phyloP scores from a whole-genome alignment of 345 rosid genomes.

The Salix udensis region DNA sequence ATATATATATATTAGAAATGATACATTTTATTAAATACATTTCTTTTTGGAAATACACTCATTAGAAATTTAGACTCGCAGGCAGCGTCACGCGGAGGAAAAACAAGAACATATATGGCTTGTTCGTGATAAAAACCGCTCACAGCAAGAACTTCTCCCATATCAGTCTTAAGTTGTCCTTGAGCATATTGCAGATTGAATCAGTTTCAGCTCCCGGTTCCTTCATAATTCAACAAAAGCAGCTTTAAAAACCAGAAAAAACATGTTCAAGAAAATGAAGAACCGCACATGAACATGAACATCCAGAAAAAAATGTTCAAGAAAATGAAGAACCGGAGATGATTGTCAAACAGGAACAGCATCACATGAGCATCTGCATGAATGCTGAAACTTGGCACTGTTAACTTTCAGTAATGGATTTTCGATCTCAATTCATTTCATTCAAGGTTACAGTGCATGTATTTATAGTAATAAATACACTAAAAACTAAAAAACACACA shows the following conservation, averaged over 20 bases:
- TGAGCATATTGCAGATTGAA: conserved; percentile 24
- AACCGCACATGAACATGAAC: not conserved
- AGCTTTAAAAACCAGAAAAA: not conserved
- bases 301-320: not conserved
- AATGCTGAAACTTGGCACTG: not conserved
- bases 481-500: too few species aligned
- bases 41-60: too few species aligned
- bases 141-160: conserved; percentile 41
- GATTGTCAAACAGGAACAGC: not conserved
- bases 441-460: too few species aligned
- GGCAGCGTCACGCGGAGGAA: too few species aligned
- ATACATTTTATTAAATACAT: too few species aligned
- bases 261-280: not conserved
- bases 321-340: not conserved
- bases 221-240: conserved; percentile 18
- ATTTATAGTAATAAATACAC: too few species aligned
- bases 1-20: too few species aligned
- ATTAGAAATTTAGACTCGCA: too few species aligned
- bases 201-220: conserved; percentile 20
- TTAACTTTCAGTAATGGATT: too few species aligned
- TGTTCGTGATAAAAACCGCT: not conserved
- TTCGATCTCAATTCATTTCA: too few species aligned
- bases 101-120: too few species aligned
- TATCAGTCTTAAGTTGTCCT: conserved; percentile 36
- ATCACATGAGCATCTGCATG: not conserved